Conservation (phyloP, 2,329 filamentous ascomycete species). For the Ophiostoma triangulosporum region DNA sequence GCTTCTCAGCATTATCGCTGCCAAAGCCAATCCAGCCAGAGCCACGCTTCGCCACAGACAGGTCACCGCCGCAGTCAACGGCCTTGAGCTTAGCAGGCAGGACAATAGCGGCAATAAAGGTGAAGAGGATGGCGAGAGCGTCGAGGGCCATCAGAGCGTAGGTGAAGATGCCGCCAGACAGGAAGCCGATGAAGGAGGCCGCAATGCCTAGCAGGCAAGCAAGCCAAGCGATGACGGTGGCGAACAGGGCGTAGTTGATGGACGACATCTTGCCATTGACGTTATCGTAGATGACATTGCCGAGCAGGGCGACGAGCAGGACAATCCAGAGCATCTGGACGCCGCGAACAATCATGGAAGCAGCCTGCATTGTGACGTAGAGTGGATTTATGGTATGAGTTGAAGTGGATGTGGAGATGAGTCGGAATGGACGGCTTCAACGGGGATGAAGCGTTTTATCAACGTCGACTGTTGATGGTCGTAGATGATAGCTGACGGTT, state of each 20-base stretch:
- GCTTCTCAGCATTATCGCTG: slow-evolving; percentile 42
- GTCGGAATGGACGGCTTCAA: background rate
- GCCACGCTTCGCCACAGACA: slow-evolving; percentile 20
- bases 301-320: slow-evolving; percentile 41
- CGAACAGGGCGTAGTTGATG: slow-evolving; percentile 57
- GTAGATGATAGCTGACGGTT: background rate
- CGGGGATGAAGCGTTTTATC: background rate
- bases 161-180: slow-evolving; percentile 30
- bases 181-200: slow-evolving; percentile 35
- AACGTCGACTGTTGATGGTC: background rate
- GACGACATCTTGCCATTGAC: slow-evolving; percentile 30
- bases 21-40: slow-evolving; percentile 49
- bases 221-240: slow-evolving; percentile 51
- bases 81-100: slow-evolving; percentile 55
- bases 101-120: slow-evolving; percentile 56
- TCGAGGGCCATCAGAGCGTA: slow-evolving; percentile 44
- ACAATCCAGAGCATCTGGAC: slow-evolving; percentile 38
- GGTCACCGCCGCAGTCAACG: slow-evolving; percentile 49
- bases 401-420: background rate
- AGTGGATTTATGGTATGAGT: background rate
- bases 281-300: slow-evolving; percentile 43
- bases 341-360: slow-evolving; percentile 25
- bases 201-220: slow-evolving; percentile 49
- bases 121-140: slow-evolving; percentile 48
- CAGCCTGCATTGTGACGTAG: slow-evolving; percentile 24